Evolutionary conservation across 345 rosid genomes (phyloP), one percentile per base, ranked within the genome.

Genomic region (Rhodamnia rubescens): DNA sequence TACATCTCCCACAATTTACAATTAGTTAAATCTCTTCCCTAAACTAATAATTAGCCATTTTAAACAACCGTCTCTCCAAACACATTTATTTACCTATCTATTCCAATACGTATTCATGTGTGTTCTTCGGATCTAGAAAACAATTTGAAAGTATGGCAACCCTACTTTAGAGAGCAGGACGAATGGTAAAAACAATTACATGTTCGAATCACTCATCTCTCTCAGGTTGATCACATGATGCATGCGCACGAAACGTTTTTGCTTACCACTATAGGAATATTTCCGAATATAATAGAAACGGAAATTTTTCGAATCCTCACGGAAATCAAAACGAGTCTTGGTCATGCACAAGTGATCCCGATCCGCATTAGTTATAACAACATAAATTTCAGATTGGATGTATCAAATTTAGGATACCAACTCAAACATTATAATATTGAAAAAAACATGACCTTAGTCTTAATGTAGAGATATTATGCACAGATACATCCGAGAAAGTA

Each of bases 71-170:
- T 64, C 24, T 20, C 44, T 32, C 24, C 78, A 64, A 32, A 64
- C 44, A 64, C 78, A 32, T 15, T 13, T 14, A 52, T 52, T 52
- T 49, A 49, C 4, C 12, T 52, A 16, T 15, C 14, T 4, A 52
- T 14, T 52, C 54, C 4, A 52, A 13, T 27, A 26, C 0, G 0
- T 0, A 0, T 7, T 14, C 18, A 15, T 2, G 1, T 29, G 40
- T 7, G 11, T 29, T 49, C 51, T 11, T 49, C 11, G 12, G 51
- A 49, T 54, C 10, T 54, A 54, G 57, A 20, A 54, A 54, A 7
- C 24, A 20, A 54, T 20, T 54, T 20, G 3, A 7, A 53, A 20
- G 21, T 16, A 20, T 4, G 21, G 0, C 15, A 32, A 11, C 18
- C 6, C 20, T 8, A 16, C 32, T 0, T 36, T 8, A 18, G 8